Evolutionary conservation across 2,329 filamentous ascomycete species (phyloP).

Genomic region (Sclerotinia nivalis): DNA sequence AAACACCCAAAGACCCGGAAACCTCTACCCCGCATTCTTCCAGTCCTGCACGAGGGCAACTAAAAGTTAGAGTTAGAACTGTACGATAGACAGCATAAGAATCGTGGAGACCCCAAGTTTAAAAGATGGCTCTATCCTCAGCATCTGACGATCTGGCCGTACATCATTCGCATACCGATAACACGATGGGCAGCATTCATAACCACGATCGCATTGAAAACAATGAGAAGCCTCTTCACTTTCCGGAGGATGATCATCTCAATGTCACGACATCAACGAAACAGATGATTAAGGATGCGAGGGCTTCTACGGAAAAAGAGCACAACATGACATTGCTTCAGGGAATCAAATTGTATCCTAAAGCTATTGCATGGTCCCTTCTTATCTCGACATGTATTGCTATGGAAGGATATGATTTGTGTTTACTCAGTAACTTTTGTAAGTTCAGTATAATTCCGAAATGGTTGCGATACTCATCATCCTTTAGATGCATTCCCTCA

Average conservation of each 20-base stretch:
- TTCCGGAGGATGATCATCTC: constrained; percentile 13
- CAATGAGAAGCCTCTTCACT: constrained; percentile 22
- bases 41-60: constrained; percentile 15
- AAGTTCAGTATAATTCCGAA: constrained; percentile 29
- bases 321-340: constrained; percentile 28
- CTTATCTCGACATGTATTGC: constrained; percentile 44
- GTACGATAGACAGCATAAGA: constrained; percentile 16
- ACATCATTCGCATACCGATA: constrained; percentile 7
- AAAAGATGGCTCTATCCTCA: constrained; percentile 17
- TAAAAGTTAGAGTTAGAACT: constrained; percentile 14
- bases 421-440: constrained; percentile 42
- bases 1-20: constrained; percentile 23
- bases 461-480: constrained; percentile 28
- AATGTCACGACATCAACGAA: constrained; percentile 20
- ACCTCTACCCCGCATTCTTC: constrained; percentile 22
- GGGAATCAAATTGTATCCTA: constrained; percentile 34
- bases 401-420: constrained; percentile 48
- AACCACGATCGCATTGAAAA: neutral
- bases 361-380: constrained; percentile 41
- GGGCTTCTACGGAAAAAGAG: constrained; percentile 20
- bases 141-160: constrained; percentile 14
- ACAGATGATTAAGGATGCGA: constrained; percentile 24
- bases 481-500: constrained; percentile 42
- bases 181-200: constrained; percentile 12
- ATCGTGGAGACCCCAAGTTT: constrained; percentile 21